Evolutionary conservation across 2,329 filamentous ascomycete species (phyloP).

Genomic region (Neurospora crassa): DNA sequence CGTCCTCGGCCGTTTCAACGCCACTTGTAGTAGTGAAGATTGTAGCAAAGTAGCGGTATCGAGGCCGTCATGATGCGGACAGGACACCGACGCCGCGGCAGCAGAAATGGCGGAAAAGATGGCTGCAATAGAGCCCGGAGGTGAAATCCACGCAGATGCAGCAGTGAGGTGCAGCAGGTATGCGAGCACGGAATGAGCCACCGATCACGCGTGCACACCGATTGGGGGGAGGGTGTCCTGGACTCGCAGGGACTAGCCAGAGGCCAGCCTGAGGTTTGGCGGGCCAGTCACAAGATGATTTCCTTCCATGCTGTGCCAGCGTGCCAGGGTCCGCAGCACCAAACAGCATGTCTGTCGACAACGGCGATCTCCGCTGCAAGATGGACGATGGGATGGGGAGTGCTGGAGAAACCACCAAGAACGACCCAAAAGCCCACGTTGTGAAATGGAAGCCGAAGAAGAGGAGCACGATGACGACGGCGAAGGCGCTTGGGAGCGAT

Average conservation of each 20-base stretch:
- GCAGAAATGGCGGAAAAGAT: neutral
- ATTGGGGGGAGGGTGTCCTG: constrained; percentile 1
- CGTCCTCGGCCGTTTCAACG: constrained; percentile 15
- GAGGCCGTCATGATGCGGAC: neutral
- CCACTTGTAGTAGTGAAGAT: constrained; percentile 1
- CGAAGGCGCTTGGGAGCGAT: neutral
- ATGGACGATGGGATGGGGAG: neutral
- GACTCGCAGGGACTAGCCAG: constrained; percentile 4
- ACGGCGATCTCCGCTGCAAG: neutral
- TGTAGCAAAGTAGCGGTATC: constrained; percentile 7
- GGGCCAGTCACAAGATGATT: constrained; percentile 12
- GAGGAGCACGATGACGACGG: neutral
- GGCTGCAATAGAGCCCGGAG: neutral
- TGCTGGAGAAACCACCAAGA: constrained; percentile 8
- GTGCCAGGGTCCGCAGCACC: neutral
- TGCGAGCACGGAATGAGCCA: constrained; percentile 8
- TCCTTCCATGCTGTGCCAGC: neutral
- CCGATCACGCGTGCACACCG: constrained; percentile 11
- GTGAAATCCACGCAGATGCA: neutral
- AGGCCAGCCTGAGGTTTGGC: constrained; percentile 7
- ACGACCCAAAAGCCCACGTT: constrained; percentile 9
- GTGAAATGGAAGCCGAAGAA: constrained; percentile 2
- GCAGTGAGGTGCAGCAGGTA: neutral
- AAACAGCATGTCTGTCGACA: neutral
- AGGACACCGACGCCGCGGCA: neutral